These are phyloP conservation scores for Alternaria conjuncta DNA, from an alignment of 2,329 filamentous ascomycete species.

Conservation along the genomic window DNA sequence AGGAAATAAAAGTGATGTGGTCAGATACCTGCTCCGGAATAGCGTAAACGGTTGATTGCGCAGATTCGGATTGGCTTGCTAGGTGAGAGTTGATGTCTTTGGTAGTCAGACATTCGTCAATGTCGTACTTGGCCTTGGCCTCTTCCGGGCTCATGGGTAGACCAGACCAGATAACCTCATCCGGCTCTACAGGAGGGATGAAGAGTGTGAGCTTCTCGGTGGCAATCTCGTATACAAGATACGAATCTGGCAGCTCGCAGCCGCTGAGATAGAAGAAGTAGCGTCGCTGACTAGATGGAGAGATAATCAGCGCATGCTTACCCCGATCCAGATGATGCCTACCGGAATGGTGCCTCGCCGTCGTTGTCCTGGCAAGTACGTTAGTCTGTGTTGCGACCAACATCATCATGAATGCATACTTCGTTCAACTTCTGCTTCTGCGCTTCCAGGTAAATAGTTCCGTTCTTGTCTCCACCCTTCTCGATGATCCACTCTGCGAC, in stretches of 20 bases:
- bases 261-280: conserved; percentile 96
- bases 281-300: conserved; percentile 72
- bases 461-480: conserved; percentile 68
- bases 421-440: conserved; percentile 82
- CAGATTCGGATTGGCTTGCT: conserved; percentile 58
- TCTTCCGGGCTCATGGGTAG: conserved; percentile 79
- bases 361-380: conserved; percentile 72
- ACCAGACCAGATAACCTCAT: conserved; percentile 91
- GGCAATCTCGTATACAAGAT: conserved; percentile 79
- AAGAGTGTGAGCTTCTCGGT: conserved; percentile 80
- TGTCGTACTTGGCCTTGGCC: conserved; percentile 69
- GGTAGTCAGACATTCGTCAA: conserved; percentile 74
- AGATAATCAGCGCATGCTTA: not conserved
- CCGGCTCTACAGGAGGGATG: conserved; percentile 87
- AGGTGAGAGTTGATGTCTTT: conserved; percentile 79
- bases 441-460: conserved; percentile 87
- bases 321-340: conserved; percentile 22
- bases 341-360: conserved; percentile 80
- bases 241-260: conserved; percentile 79
- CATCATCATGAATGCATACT: conserved; percentile 29
- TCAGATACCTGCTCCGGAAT: conserved; percentile 81
- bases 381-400: conserved; percentile 11
- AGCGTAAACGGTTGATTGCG: conserved; percentile 68
- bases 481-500: conserved; percentile 80
- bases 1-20: conserved; percentile 72